Percentiles rank a stretch among this genome's conserved stretches.
Conservation (phyloP, 257 asterid genomes). For the Solanum pimpinellifolium region DNA sequence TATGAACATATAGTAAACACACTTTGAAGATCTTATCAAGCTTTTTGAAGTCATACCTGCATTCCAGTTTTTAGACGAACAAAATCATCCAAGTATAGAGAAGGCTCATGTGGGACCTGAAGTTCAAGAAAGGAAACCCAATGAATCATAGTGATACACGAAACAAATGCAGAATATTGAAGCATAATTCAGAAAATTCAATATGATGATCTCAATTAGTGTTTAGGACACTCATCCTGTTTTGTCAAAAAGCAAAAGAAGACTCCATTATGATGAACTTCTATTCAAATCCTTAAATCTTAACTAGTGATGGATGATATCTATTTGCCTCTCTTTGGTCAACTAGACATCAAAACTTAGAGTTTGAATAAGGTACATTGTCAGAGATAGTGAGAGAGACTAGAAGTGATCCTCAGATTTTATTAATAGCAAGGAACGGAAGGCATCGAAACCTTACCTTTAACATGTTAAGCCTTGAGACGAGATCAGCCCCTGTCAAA, state of each 20-base stretch:
- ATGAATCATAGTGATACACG: not conserved
- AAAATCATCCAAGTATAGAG: slow-evolving; percentile 73
- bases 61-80: slow-evolving; percentile 69
- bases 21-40: not conserved
- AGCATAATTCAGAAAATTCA: not conserved
- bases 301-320: not conserved
- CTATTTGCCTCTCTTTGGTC: not conserved
- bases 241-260: not conserved
- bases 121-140: slow-evolving; percentile 10
- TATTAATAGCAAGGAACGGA: not conserved
- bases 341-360: not conserved
- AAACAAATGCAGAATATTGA: not conserved
- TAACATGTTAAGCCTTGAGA: slow-evolving; percentile 43
- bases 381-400: not conserved
- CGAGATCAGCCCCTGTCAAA: slow-evolving; percentile 59
- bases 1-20: not conserved
- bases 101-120: slow-evolving; percentile 72
- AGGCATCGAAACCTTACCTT: slow-evolving; percentile 31
- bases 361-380: not conserved
- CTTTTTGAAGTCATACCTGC: slow-evolving; percentile 46
- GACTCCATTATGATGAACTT: not conserved
- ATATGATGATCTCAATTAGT: not conserved
- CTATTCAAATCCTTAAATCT: not conserved
- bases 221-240: not conserved
- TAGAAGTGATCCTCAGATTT: not conserved